A percentile compares a stretch with the other conserved stretches of the same genome.
Conservation (phyloP, 2,329 filamentous ascomycete species). For the Paecilomyces dactylethromorphus region DNA sequence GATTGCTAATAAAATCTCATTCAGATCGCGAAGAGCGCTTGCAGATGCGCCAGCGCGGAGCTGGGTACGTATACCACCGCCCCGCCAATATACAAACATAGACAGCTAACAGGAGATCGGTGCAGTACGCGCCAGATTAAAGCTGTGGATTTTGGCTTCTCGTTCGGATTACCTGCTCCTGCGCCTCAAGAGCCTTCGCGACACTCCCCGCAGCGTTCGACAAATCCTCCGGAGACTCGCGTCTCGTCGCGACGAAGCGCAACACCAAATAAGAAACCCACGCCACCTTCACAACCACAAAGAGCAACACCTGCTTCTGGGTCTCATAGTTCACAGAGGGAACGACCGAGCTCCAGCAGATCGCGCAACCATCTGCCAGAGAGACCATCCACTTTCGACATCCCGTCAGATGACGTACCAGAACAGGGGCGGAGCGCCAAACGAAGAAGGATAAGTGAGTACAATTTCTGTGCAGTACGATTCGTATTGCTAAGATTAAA, state of each 20-base stretch:
- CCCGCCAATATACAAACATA: slow-evolving; percentile 12
- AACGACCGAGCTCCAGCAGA: slow-evolving; percentile 21
- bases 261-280: slow-evolving; percentile 7
- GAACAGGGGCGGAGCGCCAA: slow-evolving; percentile 23
- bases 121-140: slow-evolving; percentile 41
- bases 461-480: neutral
- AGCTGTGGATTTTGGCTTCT: slow-evolving; percentile 46
- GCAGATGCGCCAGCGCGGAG: slow-evolving; percentile 52
- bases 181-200: slow-evolving; percentile 17
- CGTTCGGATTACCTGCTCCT: slow-evolving; percentile 31
- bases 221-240: slow-evolving; percentile 11
- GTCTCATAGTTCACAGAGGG: slow-evolving; percentile 6
- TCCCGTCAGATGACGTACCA: slow-evolving; percentile 23
- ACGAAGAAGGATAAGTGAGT: slow-evolving; percentile 27
- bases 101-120: slow-evolving; percentile 16
- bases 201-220: slow-evolving; percentile 15
- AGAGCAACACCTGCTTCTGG: slow-evolving; percentile 8
- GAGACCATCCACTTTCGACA: slow-evolving; percentile 30
- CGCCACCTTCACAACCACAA: slow-evolving; percentile 6
- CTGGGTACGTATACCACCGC: slow-evolving; percentile 40
- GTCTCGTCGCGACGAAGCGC: slow-evolving; percentile 12
- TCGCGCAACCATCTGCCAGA: slow-evolving; percentile 24
- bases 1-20: slow-evolving; percentile 4
- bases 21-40: slow-evolving; percentile 48
- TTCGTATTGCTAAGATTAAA: neutral